These are phyloP conservation scores for Phaffia rhodozyma DNA, from an alignment of 1,284 basidiomycete genomes.

Conservation along the genomic window DNA sequence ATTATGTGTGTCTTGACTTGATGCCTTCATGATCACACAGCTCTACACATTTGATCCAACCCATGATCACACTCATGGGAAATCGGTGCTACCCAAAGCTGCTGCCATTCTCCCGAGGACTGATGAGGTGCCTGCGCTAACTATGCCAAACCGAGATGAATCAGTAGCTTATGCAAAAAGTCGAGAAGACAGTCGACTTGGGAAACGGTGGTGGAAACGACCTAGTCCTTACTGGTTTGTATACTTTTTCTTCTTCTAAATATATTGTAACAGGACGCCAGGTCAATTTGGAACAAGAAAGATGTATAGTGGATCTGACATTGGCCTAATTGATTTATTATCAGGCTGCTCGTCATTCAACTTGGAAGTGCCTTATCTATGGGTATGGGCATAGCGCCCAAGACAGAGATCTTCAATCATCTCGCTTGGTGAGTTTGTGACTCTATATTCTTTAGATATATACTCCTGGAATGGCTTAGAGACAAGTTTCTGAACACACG, in stretches of 20 bases:
- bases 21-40: no score
- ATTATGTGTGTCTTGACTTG: no score
- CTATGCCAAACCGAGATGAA: neutral
- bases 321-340: neutral
- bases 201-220: conserved; percentile 4
- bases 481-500: no score
- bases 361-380: conserved; percentile 9
- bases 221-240: conserved; percentile 12
- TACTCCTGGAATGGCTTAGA: no score
- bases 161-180: conserved; percentile 6
- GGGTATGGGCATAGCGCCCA: conserved; percentile 13
- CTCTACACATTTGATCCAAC: no score
- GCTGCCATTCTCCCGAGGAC: neutral
- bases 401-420: conserved; percentile 11
- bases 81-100: neutral
- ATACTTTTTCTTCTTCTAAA: neutral
- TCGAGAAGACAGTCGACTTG: neutral
- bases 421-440: neutral
- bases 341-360: conserved; percentile 13
- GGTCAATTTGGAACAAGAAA: no score
- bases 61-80: neutral
- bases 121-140: neutral
- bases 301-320: no score
- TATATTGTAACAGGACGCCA: neutral
- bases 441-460: no score